phyloP scores from a whole-genome alignment of 768 basidiomycete genomes.

The Phaffia australis region DNA sequence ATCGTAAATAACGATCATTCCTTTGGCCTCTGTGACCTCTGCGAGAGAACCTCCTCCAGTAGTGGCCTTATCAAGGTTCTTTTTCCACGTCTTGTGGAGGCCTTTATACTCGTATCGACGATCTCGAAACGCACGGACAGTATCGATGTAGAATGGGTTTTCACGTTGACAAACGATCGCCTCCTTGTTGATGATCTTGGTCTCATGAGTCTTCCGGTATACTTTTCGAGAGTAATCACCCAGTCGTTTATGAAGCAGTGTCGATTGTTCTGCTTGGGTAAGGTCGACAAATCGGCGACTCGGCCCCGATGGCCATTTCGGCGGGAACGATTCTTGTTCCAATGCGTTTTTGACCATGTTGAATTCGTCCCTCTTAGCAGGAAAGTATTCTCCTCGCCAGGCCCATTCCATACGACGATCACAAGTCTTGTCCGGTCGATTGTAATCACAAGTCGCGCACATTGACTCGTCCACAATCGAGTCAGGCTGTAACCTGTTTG shows the following conservation, averaged over 20 bases:
- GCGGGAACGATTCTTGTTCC: conserved; percentile 85
- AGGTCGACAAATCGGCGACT: conserved; percentile 76
- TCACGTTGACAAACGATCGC: conserved; percentile 95
- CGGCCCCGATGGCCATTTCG: conserved; percentile 60
- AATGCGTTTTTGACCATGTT: conserved; percentile 98
- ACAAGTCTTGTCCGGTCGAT: conserved; percentile 88
- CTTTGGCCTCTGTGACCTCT: conserved; percentile 92
- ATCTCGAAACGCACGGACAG: conserved; percentile 91
- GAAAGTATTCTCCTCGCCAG: conserved; percentile 97
- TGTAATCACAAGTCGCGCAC: conserved; percentile 97
- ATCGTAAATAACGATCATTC: conserved; percentile 97
- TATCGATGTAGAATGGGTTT: conserved; percentile 98
- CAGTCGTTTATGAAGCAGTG: conserved; percentile 85
- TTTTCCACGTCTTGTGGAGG: conserved; percentile 97
- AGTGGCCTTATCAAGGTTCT: conserved; percentile 70
- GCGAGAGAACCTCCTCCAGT: conserved; percentile 62
- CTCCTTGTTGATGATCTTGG: conserved; percentile 82
- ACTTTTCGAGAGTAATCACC: conserved; percentile 98
- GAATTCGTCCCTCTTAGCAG: conserved; percentile 89
- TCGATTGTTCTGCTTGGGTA: conserved; percentile 71
- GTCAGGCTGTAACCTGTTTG: conserved; percentile 94
- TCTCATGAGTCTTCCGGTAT: conserved; percentile 96
- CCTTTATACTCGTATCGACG: conserved; percentile 99
- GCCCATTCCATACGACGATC: conserved; percentile 93
- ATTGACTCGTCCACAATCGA: conserved; percentile 92